Base-by-base conservation (phyloP, 495 filamentous ascomycete genomes). In the Aspergillus saccharolyticus region DNA sequence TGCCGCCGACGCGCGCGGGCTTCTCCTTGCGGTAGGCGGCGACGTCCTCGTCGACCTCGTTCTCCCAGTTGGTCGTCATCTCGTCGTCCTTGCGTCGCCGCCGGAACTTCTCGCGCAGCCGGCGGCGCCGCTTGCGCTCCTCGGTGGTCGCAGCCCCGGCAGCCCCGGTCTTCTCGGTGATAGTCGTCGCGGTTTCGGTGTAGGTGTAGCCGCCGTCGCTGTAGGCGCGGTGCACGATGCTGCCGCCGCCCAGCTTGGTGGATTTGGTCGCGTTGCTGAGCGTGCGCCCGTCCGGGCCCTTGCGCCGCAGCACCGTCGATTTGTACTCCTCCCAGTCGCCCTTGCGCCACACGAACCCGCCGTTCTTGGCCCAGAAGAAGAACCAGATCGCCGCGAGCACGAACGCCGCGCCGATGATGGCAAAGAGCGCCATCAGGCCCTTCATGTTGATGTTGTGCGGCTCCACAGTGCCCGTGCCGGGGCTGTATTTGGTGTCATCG, bases 241-340 rank as follows among this genome's bases (percentile, higher is more conserved):
- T 89, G 21, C 87, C 89, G 21, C 88, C 88, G 8, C 91, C 91
- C 0, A 96, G 76, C 50, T 87, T 78, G 3, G 91, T 96, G 66
- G 82, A 87, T 66, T 84, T 83, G 1, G 90, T 96, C 0, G 89
- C 91, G 59, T 87, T 87, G 63, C 81, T 85, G 2, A 96, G 76
- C 1, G 91, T 86, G 42, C 83, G 87, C 28, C 91, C 91, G 73
- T 96, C 89, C 6, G 90, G 90, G 0, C 91, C 91, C 70, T 90
- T 92, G 53, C 93, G 87, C 28, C 94, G 85, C n/a, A 97, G 75
- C 12, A 98, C 95, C 0, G 95, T 97, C 4, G 88, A 88, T 69
- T 97, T 97, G 83, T 98, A 98, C 61, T 98, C 94, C 1, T 96
- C 92, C 94, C 94, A 98, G 72, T 98, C 94, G 49, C 83, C 78